Evolutionary conservation across 108 stramenopile species (phyloP), one percentile per base, ranked within the genome.

Genomic region (Aurantiochytrium sp.): DNA sequence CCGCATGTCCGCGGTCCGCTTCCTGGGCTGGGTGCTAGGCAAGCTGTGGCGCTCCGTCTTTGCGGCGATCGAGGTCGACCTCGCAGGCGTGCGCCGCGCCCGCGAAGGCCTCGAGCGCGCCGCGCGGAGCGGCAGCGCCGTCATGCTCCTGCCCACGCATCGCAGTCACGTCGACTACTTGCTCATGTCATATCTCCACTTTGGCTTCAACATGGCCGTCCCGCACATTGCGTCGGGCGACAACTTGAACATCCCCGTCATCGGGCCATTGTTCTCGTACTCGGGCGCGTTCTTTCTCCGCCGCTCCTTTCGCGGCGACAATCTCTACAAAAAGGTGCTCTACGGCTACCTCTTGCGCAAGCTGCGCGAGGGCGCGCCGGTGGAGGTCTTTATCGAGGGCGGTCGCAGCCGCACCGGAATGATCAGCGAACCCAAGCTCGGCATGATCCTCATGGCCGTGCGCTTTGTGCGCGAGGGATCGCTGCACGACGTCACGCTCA

Each of bases 301-400:
- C 36, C 73, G 73, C 12, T 48, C 42, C 17, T 81, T 81, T 48
- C 39, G 45, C n/a, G 73, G 73, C 17, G 73, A 81, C 73, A 81
- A 81, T 3, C 30, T 81, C n/a, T 81, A 81, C 73, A 81, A 81
- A 48, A 81, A 81, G 73, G 73, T 81, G 12, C 73, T 81, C 19
- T 81, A 81, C 45, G 73, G 73, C n/a, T 81, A 81, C 73, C 73
- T 81, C 19, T 24, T 81, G 24, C 73, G 73, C 73, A 81, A 81
- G 24, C 39, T 81, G 27, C 73, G 73, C 73, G 73, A 81, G 32
- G 73, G 73, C 39, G 39, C 73, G 0, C 39, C 45, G 12, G 73
- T 81, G 36, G 73, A 81, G 73, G 39, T 41, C 45, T 81, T 81
- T 24, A 48, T 81, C 30, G 73, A 81, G 73, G 73, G 73, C 45